Percentiles rank a stretch among this genome's conserved stretches.
Evolutionary conservation across 495 filamentous ascomycete genomes (phyloP).

Genomic region (Staphylotrichum longicolle): DNA sequence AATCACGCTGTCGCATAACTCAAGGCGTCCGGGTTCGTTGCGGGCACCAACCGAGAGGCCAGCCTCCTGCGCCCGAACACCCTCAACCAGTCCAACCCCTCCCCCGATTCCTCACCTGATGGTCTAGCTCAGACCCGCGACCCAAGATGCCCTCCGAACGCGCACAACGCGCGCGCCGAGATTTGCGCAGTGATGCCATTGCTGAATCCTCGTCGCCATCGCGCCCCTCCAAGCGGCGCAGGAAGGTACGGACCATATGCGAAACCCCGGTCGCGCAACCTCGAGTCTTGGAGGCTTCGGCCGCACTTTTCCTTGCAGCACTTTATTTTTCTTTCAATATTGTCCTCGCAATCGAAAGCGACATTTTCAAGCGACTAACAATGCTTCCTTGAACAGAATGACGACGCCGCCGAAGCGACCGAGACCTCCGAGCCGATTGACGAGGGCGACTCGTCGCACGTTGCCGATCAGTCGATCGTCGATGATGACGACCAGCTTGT

Average conservation of each 20-base stretch:
- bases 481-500: slow-evolving; percentile 62
- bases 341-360: slow-evolving; percentile 6
- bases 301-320: not conserved
- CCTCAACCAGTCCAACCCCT: slow-evolving; percentile 1
- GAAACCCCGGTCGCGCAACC: slow-evolving; percentile 27
- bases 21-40: not conserved
- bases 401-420: slow-evolving; percentile 26
- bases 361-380: slow-evolving; percentile 16
- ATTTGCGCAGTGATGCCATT: slow-evolving; percentile 40
- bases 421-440: slow-evolving; percentile 32
- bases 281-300: slow-evolving; percentile 22
- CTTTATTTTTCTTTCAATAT: not conserved
- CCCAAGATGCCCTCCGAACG: slow-evolving; percentile 45
- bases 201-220: slow-evolving; percentile 62
- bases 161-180: slow-evolving; percentile 41
- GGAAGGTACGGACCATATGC: slow-evolving; percentile 55
- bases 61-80: not conserved
- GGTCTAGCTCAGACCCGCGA: slow-evolving; percentile 22
- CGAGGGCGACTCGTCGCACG: slow-evolving; percentile 43
- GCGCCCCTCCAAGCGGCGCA: slow-evolving; percentile 70
- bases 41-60: not conserved
- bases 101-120: slow-evolving; percentile 17
- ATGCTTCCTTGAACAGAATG: slow-evolving; percentile 14
- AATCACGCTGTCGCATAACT: slow-evolving; percentile 8
- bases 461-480: slow-evolving; percentile 46